Evolutionary conservation across 371 early-diverging fungal species (phyloP).

Genomic region (Gilbertella persicaria): DNA sequence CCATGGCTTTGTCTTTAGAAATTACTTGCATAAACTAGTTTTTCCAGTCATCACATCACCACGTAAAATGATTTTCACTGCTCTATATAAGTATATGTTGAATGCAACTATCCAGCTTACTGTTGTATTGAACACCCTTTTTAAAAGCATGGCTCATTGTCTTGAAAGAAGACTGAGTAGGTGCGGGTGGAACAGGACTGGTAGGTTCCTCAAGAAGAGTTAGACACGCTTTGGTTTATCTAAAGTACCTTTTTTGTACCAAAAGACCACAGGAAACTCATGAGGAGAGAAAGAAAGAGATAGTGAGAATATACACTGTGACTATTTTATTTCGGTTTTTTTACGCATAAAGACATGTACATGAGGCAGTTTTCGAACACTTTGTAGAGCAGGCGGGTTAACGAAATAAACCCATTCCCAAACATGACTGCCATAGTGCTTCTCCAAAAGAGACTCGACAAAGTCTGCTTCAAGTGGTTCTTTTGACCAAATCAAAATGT

Average conservation of each 20-base stretch:
- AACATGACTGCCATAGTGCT: slow-evolving; percentile 19
- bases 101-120: slow-evolving; percentile 24
- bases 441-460: slow-evolving; percentile 28
- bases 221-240: background rate
- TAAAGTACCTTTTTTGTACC: slow-evolving; percentile 32
- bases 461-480: slow-evolving; percentile 27
- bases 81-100: background rate
- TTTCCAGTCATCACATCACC: slow-evolving; percentile 73
- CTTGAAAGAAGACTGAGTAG: slow-evolving; percentile 34
- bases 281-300: slow-evolving; percentile 8
- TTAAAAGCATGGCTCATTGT: slow-evolving; percentile 50
- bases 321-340: background rate
- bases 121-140: slow-evolving; percentile 60
- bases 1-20: too few relatives aligned
- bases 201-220: slow-evolving; percentile 24
- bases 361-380: slow-evolving; percentile 40
- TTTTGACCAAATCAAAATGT: slow-evolving; percentile 63
- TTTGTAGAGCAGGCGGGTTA: slow-evolving; percentile 45
- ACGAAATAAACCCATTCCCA: slow-evolving; percentile 50
- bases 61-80: slow-evolving; percentile 69
- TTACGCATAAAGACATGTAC: slow-evolving; percentile 47
- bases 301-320: background rate
- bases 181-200: slow-evolving; percentile 10
- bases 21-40: slow-evolving; percentile 63
- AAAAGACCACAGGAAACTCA: slow-evolving; percentile 50